Evolutionary conservation across 305 asterid species (phyloP).

Genomic region (Fraxinus xanthoxyloides): DNA sequence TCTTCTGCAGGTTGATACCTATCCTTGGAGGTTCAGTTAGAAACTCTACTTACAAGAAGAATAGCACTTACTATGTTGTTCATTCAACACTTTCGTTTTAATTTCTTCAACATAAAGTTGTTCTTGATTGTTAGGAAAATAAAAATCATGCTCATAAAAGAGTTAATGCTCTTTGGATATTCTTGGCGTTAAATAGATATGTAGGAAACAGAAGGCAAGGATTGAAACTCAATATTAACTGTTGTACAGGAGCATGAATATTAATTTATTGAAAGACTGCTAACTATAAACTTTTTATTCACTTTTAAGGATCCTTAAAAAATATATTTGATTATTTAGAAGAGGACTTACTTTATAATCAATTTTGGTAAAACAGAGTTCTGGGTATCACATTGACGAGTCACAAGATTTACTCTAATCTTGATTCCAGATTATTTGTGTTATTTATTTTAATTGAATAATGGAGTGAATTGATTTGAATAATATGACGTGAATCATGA

Average conservation of each 20-base stretch:
- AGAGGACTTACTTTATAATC: background rate
- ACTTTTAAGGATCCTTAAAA: background rate
- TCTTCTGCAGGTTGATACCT: background rate
- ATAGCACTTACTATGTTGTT: background rate
- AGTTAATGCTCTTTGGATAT: background rate
- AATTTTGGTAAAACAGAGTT: background rate
- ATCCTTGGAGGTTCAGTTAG: background rate
- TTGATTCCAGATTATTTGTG: background rate
- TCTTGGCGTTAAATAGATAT: background rate
- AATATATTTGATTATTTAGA: background rate
- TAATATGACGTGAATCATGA: background rate
- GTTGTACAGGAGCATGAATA: background rate
- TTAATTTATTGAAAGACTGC: background rate
- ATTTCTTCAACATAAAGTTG: background rate
- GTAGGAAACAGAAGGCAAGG: background rate
- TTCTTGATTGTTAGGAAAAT: background rate
- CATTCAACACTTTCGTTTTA: background rate
- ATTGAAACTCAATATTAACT: background rate
- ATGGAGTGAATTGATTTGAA: background rate
- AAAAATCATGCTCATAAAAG: background rate
- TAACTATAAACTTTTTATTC: background rate
- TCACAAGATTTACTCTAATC: background rate
- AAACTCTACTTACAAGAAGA: background rate
- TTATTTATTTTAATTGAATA: background rate
- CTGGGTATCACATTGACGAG: background rate